Percentiles rank a stretch among this genome's conserved stretches.
phyloP scores from a whole-genome alignment of 2,329 filamentous ascomycete species.

The Ceratocystis variospora region DNA sequence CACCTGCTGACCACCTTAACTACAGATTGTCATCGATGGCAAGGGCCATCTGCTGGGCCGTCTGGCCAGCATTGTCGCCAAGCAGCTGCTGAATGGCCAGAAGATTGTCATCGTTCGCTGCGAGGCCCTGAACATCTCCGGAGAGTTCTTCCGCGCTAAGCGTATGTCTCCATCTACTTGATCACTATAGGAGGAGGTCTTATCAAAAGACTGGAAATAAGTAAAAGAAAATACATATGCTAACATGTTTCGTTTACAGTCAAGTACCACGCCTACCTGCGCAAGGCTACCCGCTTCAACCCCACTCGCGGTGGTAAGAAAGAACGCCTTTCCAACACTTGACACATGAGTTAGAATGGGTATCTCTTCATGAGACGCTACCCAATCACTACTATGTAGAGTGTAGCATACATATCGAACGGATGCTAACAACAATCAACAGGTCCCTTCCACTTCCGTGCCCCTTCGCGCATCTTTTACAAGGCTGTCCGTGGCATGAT shows the following conservation, averaged over 20 bases:
- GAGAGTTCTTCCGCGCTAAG: constrained; percentile 99
- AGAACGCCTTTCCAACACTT: not conserved
- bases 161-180: constrained; percentile 53
- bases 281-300: constrained; percentile 99
- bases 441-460: constrained; percentile 99
- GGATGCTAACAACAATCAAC: constrained; percentile 25
- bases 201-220: not conserved
- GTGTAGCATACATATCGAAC: constrained; percentile 20
- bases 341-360: not conserved
- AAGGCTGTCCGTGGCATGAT: constrained; percentile 99
- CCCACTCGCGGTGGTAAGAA: constrained; percentile 88
- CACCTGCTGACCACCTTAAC: constrained; percentile 24
- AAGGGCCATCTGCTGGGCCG: constrained; percentile 99
- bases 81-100: constrained; percentile 97
- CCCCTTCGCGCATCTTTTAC: constrained; percentile 99
- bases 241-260: constrained; percentile 43
- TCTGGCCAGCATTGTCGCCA: constrained; percentile 93
- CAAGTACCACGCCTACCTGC: constrained; percentile 99
- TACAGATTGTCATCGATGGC: constrained; percentile 95
- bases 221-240: not conserved
- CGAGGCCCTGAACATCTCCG: constrained; percentile 99
- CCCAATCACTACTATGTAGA: not conserved
- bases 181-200: not conserved
- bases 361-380: not conserved
- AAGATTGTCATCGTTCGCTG: constrained; percentile 99